Conservation (phyloP, 2,329 filamentous ascomycete genomes). For the Microdochium trichocladiopsis region DNA sequence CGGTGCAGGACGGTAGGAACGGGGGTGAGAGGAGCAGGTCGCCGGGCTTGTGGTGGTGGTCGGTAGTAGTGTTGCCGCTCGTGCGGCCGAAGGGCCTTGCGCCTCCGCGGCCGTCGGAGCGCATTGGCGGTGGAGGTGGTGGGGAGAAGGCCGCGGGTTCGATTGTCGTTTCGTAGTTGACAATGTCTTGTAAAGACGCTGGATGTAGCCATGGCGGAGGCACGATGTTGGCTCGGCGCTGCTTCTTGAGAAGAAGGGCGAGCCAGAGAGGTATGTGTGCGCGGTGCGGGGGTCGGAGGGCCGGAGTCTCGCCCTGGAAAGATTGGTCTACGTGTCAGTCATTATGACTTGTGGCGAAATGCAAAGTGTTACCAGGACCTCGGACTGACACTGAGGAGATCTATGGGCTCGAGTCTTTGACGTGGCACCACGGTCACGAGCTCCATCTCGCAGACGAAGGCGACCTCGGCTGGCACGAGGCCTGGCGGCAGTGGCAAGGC, state of each 20-base stretch:
- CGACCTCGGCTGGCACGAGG: constrained; percentile 79
- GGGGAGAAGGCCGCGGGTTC: constrained; percentile 69
- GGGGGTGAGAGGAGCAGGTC: constrained; percentile 53
- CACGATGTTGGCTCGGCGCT: constrained; percentile 86
- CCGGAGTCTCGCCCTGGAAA: constrained; percentile 65
- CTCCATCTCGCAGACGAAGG: constrained; percentile 97
- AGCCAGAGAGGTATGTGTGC: constrained; percentile 85
- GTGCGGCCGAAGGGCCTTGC: constrained; percentile 25
- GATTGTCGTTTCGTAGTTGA: constrained; percentile 72
- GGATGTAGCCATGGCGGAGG: constrained; percentile 84
- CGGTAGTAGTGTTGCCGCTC: constrained; percentile 13
- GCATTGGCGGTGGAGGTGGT: constrained; percentile 58
- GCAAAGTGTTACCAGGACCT: constrained; percentile 9
- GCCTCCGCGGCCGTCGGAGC: constrained; percentile 37
- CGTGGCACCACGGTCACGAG: constrained; percentile 87
- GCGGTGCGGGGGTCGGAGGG: constrained; percentile 75
- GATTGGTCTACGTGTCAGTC: background rate
- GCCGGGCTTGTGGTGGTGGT: constrained; percentile 16
- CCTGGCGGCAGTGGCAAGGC: constrained; percentile 28
- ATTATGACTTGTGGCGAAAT: background rate
- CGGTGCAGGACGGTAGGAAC: constrained; percentile 70
- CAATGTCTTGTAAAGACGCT: constrained; percentile 66
- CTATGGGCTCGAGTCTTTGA: constrained; percentile 78
- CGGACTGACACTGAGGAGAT: constrained; percentile 72
- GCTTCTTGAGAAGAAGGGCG: constrained; percentile 87